Conservation (phyloP, 805 yeast species). For the Lachancea cidri region DNA sequence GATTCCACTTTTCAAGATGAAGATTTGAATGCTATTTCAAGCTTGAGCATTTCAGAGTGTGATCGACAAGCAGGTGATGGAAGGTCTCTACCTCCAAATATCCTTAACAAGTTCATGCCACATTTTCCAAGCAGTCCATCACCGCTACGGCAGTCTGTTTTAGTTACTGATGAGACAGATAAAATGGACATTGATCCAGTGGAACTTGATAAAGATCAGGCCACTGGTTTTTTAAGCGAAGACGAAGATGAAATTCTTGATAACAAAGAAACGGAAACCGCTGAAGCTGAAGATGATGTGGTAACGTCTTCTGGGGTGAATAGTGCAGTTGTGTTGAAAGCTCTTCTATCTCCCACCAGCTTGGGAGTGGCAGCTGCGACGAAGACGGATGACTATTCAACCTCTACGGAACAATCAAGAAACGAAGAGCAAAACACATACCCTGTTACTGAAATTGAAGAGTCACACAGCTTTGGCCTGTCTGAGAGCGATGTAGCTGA, state of each 20-base stretch:
- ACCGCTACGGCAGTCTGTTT: slow-evolving; percentile 12
- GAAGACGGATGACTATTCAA: slow-evolving; percentile 13
- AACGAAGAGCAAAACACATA: neutral
- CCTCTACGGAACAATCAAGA: slow-evolving; percentile 1
- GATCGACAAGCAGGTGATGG: slow-evolving; percentile 2
- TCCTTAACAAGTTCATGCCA: slow-evolving; percentile 14
- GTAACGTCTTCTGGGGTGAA: slow-evolving; percentile 2
- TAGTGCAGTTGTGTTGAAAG: slow-evolving; percentile 17
- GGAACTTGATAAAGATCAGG: slow-evolving; percentile 1
- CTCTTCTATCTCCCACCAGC: slow-evolving; percentile 26
- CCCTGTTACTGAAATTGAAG: neutral
- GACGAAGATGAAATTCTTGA: slow-evolving; percentile 5
- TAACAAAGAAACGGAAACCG: slow-evolving; percentile 9
- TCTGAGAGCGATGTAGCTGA: slow-evolving; percentile 5
- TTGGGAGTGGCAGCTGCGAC: slow-evolving; percentile 29
- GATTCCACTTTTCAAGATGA: slow-evolving; percentile 13
- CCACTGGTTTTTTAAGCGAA: neutral
- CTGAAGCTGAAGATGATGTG: slow-evolving; percentile 1
- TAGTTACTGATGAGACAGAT: slow-evolving; percentile 11
- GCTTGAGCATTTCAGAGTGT: slow-evolving; percentile 14
- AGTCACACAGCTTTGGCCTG: neutral
- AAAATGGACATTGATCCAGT: slow-evolving; percentile 23
- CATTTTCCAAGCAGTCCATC: slow-evolving; percentile 17
- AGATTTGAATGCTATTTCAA: slow-evolving; percentile 18
- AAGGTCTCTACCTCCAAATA: slow-evolving; percentile 11